These are phyloP conservation scores for Exserohilum turcica DNA, from an alignment of 2,329 filamentous ascomycete species.

Conservation along the genomic window DNA sequence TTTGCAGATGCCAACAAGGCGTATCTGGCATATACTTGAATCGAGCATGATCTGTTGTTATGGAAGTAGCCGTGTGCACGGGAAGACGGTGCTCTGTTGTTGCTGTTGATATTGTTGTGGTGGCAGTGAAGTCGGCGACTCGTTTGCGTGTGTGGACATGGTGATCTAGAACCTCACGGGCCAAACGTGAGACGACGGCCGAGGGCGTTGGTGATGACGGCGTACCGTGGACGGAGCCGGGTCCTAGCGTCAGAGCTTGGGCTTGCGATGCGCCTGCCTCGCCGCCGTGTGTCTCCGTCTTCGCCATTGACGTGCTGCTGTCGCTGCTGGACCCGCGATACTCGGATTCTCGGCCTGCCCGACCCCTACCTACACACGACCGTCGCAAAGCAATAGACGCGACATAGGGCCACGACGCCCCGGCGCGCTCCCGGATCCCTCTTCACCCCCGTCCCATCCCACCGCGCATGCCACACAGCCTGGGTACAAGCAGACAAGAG, in stretches of 20 bases:
- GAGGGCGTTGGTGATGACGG: slow-evolving; percentile 7
- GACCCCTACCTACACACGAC: too few species aligned
- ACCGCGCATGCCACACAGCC: slow-evolving; percentile 2
- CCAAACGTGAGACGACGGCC: not conserved
- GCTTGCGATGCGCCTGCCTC: slow-evolving; percentile 3
- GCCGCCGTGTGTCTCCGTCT: not conserved
- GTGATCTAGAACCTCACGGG: not conserved
- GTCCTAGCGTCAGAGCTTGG: slow-evolving; percentile 9
- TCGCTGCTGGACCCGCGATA: not conserved
- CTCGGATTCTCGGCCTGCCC: not conserved
- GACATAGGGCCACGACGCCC: not conserved
- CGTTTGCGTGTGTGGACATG: not conserved
- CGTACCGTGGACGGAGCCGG: slow-evolving; percentile 1
- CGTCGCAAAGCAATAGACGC: not conserved
- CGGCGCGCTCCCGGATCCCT: not conserved
- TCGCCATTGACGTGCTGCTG: slow-evolving; percentile 6
- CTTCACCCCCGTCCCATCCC: slow-evolving; percentile 3
- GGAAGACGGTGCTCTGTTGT: not conserved
- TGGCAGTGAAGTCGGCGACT: not conserved
- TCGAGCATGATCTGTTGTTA: not conserved
- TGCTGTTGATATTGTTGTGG: not conserved
- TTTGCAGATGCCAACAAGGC: not conserved
- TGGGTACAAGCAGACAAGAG: slow-evolving; percentile 2
- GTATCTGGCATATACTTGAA: not conserved
- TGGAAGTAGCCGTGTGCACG: not conserved